Evolutionary conservation across 306 rosid species (phyloP), one percentile per base, ranked within the genome.

Genomic region (Glycine soja): DNA sequence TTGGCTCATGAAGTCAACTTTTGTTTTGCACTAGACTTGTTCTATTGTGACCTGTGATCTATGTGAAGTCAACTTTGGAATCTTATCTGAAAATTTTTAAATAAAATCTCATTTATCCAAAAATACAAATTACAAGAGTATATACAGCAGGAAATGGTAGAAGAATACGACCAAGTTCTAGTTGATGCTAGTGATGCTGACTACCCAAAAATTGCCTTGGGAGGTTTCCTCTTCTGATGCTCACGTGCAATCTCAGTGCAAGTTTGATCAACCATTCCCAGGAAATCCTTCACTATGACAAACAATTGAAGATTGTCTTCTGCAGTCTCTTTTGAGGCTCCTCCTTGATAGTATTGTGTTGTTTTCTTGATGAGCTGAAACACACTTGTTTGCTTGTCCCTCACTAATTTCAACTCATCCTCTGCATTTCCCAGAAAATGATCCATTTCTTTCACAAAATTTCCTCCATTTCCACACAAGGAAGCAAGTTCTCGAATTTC

Each of bases 241-340:
- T 81, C 84, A 45, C 94, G 81, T 0, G 97, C 80, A 72, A 92
- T 92, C 73, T 88, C 90, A 19, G 90, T 82, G 59, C 98, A 92
- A 3, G 86, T 86, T 56, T 69, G 90, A 87, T 94, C 98, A 19
- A 92, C 97, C 98, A 92, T 92, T 64, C 80, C 86, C 18, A 94
- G 85, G 13, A 94, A 94, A 86, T 94, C 94, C 71, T 87, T 94
- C 2, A 92, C 91, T 43, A 88, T 82, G 24, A 73, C 89, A 83
- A 94, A 94, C 16, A 94, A 72, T 70, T 89, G 90, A 81, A 90
- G 89, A 40, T 79, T 79, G 48, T 88, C 85, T 43, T 85, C 89
- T 82, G 82, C 83, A 52, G 56, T 83, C 8, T 86, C 86, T 84
- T 78, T 93, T 9, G 90, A 90, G 81, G 85, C 81, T 74, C 90